A percentile compares a stretch with the other conserved stretches of the same genome.
These are phyloP conservation scores for Euphrasia confusa DNA, from an alignment of 257 asterid species.

Conservation along the genomic window DNA sequence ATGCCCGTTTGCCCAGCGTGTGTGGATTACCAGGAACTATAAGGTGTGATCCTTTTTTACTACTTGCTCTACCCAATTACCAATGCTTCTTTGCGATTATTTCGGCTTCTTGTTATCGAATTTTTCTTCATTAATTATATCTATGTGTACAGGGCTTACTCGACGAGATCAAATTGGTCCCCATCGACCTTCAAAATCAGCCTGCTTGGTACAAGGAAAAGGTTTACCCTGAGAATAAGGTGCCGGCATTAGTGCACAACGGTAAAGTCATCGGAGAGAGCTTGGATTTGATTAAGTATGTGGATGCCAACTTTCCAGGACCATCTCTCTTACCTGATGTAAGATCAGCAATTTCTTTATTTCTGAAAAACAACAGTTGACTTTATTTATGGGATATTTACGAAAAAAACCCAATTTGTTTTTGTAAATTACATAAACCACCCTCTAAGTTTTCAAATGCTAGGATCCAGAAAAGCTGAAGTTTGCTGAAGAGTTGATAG, in stretches of 20 bases:
- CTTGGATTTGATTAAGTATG: conserved; percentile 46
- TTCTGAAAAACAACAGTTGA: too few relatives aligned
- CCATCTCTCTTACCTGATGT: conserved; percentile 49
- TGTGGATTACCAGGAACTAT: conserved; percentile 64
- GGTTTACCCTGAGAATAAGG: conserved; percentile 58
- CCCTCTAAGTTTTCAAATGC: neutral
- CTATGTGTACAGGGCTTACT: conserved; percentile 40
- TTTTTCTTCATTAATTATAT: neutral
- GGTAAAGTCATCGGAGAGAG: conserved; percentile 53
- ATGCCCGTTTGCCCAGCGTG: conserved; percentile 76
- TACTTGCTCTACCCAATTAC: neutral
- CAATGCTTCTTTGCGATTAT: neutral
- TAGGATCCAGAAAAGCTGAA: conserved; percentile 44
- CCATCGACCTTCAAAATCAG: conserved; percentile 44
- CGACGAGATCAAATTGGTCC: conserved; percentile 51
- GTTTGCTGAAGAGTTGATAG: conserved; percentile 47
- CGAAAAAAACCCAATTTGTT: neutral
- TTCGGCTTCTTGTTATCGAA: neutral
- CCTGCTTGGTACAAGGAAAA: conserved; percentile 77
- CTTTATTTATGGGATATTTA: neutral
- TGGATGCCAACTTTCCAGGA: conserved; percentile 51
- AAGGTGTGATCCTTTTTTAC: conserved; percentile 37
- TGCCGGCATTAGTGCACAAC: conserved; percentile 56
- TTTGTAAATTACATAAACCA: too few relatives aligned
- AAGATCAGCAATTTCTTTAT: conserved; percentile 14